A percentile compares a stretch with the other conserved stretches of the same genome.
These are phyloP conservation scores for Lagenaria siceraria DNA, from an alignment of 306 rosid genomes.

Conservation along the genomic window DNA sequence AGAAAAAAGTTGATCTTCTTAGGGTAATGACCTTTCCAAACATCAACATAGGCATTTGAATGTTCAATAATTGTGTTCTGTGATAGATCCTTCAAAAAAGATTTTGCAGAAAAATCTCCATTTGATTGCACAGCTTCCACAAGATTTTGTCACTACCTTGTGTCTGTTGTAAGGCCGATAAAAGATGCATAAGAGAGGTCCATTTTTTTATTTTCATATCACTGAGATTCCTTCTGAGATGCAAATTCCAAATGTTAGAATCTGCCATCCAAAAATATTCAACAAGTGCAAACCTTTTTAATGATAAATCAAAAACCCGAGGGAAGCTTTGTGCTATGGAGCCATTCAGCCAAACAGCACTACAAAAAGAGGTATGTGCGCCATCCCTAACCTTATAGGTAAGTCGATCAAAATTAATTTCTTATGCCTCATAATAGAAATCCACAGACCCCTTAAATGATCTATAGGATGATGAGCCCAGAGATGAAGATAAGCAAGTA, in stretches of 20 bases:
- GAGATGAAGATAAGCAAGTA: neutral
- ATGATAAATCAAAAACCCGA: neutral
- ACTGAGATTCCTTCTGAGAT: neutral
- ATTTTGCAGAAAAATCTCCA: neutral
- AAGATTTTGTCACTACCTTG: neutral
- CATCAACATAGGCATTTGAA: neutral
- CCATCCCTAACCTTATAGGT: neutral
- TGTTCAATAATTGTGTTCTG: neutral
- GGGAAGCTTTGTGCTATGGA: neutral
- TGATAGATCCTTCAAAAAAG: neutral
- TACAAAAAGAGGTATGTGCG: neutral
- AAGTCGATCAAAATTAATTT: no score
- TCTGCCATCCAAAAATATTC: neutral
- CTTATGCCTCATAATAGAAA: neutral
- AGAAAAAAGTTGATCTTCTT: neutral
- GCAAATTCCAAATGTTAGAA: neutral
- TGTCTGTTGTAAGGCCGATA: neutral
- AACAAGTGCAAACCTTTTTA: neutral
- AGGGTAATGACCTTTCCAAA: no score
- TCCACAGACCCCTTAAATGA: neutral
- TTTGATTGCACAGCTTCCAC: neutral
- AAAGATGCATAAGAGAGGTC: neutral
- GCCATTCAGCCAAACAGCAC: neutral
- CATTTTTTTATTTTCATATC: neutral
- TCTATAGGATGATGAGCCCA: neutral